Evolutionary conservation across 345 rosid genomes (phyloP).

Genomic region (Carallia brachiata): DNA sequence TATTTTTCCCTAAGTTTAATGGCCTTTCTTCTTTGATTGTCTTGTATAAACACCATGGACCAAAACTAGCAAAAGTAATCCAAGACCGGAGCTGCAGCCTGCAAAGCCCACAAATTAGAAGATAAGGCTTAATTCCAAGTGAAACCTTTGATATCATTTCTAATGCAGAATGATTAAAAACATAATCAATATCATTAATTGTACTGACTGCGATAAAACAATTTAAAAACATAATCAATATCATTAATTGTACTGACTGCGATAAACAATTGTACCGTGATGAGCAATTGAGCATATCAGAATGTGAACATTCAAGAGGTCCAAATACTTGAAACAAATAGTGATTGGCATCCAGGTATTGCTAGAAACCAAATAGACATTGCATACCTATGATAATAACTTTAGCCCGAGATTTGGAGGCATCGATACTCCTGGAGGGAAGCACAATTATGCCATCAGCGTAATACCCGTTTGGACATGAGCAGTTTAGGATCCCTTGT

Average conservation of each 20-base stretch:
- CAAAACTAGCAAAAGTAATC: neutral
- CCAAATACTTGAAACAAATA: neutral
- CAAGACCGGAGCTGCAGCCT: neutral
- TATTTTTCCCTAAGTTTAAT: neutral
- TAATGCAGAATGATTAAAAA: neutral
- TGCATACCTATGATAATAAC: neutral
- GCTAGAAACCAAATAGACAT: neutral
- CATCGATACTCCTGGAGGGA: too few relatives aligned
- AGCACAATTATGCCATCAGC: neutral
- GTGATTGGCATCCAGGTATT: neutral
- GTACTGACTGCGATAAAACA: too few relatives aligned
- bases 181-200: too few relatives aligned
- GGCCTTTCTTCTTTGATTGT: neutral
- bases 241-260: too few relatives aligned
- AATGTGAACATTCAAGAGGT: neutral
- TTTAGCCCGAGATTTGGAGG: neutral
- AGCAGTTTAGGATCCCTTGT: neutral
- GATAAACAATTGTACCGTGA: too few relatives aligned
- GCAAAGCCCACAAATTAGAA: neutral
- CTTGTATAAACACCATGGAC: neutral
- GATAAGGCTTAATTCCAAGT: neutral
- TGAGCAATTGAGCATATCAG: too few relatives aligned
- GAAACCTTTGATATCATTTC: neutral
- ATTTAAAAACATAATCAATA: too few relatives aligned
- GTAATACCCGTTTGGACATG: neutral